Evolutionary conservation across 225 moss, liverwort and hornwort genomes (phyloP).

Genomic region (Bryum argenteum): DNA sequence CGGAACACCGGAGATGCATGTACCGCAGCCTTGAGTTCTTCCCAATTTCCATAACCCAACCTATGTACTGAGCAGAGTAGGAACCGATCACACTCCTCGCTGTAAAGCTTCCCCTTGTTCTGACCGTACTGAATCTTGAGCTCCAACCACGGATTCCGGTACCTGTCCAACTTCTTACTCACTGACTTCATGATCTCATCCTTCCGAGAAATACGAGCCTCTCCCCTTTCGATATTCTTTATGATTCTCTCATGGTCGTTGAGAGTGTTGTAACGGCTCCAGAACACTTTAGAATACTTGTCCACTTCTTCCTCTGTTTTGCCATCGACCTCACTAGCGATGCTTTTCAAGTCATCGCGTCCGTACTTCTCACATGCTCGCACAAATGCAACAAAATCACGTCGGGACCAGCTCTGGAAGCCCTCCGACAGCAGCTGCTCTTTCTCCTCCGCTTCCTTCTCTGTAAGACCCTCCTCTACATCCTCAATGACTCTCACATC

Average conservation of each 20-base stretch:
- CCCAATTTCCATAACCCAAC: slow-evolving; percentile 99
- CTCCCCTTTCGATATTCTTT: slow-evolving; percentile 94
- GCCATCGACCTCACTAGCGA: slow-evolving; percentile 91
- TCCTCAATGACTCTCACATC: slow-evolving; percentile 83
- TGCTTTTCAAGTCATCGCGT: slow-evolving; percentile 79
- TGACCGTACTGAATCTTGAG: slow-evolving; percentile 97
- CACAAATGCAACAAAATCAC: slow-evolving; percentile 92
- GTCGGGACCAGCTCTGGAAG: slow-evolving; percentile 92
- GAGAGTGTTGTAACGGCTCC: slow-evolving; percentile 80
- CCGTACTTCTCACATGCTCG: slow-evolving; percentile 99
- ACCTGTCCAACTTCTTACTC: slow-evolving; percentile 94
- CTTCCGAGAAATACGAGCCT: slow-evolving; percentile 90
- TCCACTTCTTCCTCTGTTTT: slow-evolving; percentile 93
- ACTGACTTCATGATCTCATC: slow-evolving; percentile 99
- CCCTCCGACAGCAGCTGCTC: slow-evolving; percentile 92
- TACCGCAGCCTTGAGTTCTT: slow-evolving; percentile 96
- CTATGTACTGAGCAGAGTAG: slow-evolving; percentile 89
- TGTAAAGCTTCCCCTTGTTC: slow-evolving; percentile 98
- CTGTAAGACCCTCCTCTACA: slow-evolving; percentile 86
- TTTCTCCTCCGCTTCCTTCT: slow-evolving; percentile 91
- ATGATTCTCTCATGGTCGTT: slow-evolving; percentile 94
- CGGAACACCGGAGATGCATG: slow-evolving; percentile 94
- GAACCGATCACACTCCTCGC: slow-evolving; percentile 96
- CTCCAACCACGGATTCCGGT: slow-evolving; percentile 98
- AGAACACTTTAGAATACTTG: slow-evolving; percentile 88